Conservation (phyloP, 768 basidiomycete genomes). For the Auriscalpium orientale region DNA sequence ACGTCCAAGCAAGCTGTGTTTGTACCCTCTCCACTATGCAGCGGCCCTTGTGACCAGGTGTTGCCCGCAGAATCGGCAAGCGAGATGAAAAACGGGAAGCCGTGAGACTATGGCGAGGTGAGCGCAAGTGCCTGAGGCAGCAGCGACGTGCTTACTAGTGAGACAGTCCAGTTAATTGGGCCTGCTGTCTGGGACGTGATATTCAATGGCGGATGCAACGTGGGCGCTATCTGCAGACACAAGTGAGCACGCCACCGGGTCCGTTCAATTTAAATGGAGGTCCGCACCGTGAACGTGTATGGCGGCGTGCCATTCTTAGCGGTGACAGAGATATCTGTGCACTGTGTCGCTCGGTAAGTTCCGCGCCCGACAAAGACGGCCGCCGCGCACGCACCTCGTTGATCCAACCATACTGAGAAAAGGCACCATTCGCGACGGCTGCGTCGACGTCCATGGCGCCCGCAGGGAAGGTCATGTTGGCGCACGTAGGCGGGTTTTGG, state of each 20-base stretch:
- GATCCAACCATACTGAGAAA: slow-evolving; percentile 55
- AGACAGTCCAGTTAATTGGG: slow-evolving; percentile 54
- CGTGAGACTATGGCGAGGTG: slow-evolving; percentile 34
- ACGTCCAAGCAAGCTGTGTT: slow-evolving; percentile 34
- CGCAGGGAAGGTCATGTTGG: slow-evolving; percentile 40
- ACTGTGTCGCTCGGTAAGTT: slow-evolving; percentile 26
- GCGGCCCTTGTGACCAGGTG: slow-evolving; percentile 49
- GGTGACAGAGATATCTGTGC: slow-evolving; percentile 46
- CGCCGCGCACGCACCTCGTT: slow-evolving; percentile 33
- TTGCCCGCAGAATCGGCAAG: slow-evolving; percentile 43
- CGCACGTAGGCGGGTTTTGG: slow-evolving; percentile 34
- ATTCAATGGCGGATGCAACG: slow-evolving; percentile 54
- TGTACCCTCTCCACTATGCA: slow-evolving; percentile 43
- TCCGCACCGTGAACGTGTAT: slow-evolving; percentile 46
- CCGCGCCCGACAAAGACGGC: no score
- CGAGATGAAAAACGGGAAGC: slow-evolving; percentile 49
- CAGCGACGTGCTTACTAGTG: slow-evolving; percentile 17
- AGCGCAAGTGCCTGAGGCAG: slow-evolving; percentile 7
- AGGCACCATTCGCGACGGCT: slow-evolving; percentile 36
- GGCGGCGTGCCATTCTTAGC: slow-evolving; percentile 54
- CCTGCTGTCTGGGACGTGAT: slow-evolving; percentile 37
- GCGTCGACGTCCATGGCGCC: slow-evolving; percentile 39
- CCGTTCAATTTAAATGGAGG: neutral
- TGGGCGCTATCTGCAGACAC: slow-evolving; percentile 41
- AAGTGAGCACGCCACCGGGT: no score